phyloP scores from a whole-genome alignment of 169 alveolate species.

The Plasmodium relictum region DNA sequence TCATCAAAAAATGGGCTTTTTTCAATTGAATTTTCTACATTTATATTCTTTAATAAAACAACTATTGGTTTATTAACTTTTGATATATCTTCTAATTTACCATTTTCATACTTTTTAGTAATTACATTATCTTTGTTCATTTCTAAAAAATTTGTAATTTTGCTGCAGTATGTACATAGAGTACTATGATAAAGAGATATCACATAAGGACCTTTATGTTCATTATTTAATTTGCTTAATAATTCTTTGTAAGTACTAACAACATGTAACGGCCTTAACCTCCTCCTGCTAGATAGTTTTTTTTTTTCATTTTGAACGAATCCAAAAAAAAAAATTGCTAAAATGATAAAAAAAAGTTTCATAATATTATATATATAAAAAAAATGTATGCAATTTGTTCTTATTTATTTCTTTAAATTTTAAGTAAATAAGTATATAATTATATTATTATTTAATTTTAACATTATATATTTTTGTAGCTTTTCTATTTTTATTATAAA shows the following conservation, averaged over 20 bases:
- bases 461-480: no score
- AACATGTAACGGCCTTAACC: not conserved
- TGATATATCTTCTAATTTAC: slow-evolving; percentile 41
- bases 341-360: slow-evolving; percentile 16
- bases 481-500: no score
- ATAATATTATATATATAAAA: not conserved
- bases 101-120: slow-evolving; percentile 10
- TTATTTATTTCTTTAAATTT: no score
- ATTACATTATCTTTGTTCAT: slow-evolving; percentile 34
- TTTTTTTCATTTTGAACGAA: not conserved
- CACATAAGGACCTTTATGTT: slow-evolving; percentile 13
- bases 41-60: slow-evolving; percentile 63
- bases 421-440: no score
- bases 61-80: slow-evolving; percentile 48
- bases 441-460: no score
- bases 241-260: slow-evolving; percentile 10
- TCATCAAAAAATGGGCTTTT: slow-evolving; percentile 38
- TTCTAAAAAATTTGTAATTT: slow-evolving; percentile 17
- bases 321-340: slow-evolving; percentile 61
- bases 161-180: slow-evolving; percentile 28
- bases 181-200: slow-evolving; percentile 41
- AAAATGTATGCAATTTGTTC: not conserved
- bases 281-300: not conserved
- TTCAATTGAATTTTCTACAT: slow-evolving; percentile 21
- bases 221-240: slow-evolving; percentile 14